These are phyloP conservation scores for Pichia californica DNA, from an alignment of 805 yeast genomes.

Conservation along the genomic window DNA sequence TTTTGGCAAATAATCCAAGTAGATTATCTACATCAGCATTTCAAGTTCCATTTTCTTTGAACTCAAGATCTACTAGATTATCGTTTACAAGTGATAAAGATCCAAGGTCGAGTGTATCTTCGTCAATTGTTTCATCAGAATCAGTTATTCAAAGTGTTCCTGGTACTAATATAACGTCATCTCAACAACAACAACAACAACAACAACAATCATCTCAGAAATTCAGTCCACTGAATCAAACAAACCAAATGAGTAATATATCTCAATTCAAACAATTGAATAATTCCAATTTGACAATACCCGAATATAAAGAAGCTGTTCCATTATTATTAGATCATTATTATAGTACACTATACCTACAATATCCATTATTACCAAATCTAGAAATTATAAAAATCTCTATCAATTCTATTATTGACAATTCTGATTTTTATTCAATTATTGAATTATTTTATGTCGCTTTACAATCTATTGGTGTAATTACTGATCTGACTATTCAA, in stretches of 20 bases:
- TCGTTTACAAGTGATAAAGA: conserved; percentile 20
- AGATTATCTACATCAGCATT: conserved; percentile 19
- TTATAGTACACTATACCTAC: conserved; percentile 37
- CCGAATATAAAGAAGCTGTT: not conserved
- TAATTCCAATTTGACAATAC: not conserved
- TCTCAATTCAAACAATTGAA: too few species aligned
- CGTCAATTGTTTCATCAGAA: conserved; percentile 1
- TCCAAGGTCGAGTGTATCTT: conserved; percentile 19
- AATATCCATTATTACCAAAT: conserved; percentile 41
- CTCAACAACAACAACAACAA: not conserved
- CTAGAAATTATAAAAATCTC: conserved; percentile 22
- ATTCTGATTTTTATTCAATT: conserved; percentile 26
- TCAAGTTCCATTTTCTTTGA: conserved; percentile 20
- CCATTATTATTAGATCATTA: conserved; percentile 30
- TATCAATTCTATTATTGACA: conserved; percentile 22
- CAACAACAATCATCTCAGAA: too few species aligned
- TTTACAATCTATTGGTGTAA: conserved; percentile 20
- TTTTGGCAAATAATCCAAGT: conserved; percentile 10
- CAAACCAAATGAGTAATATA: too few species aligned
- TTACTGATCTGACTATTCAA: not conserved
- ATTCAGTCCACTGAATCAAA: too few species aligned
- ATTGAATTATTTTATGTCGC: conserved; percentile 38
- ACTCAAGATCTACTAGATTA: conserved; percentile 14
- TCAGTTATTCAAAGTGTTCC: too few species aligned
- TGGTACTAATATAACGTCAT: too few species aligned